phyloP scores from a whole-genome alignment of 805 yeast genomes.

The Debaryomyces hansenii region DNA sequence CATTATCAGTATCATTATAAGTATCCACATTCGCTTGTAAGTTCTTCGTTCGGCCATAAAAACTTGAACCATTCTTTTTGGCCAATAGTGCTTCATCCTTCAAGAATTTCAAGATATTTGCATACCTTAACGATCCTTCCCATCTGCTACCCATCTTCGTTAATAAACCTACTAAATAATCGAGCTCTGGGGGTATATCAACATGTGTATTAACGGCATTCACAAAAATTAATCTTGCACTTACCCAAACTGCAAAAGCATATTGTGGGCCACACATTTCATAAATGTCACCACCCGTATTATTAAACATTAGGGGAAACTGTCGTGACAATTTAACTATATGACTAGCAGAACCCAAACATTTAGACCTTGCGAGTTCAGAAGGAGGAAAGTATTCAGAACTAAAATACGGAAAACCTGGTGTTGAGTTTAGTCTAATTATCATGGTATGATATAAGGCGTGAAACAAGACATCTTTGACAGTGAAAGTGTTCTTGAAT shows the following conservation, averaged over 20 bases:
- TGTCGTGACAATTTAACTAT: slow-evolving; percentile 9
- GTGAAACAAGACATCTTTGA: slow-evolving; percentile 12
- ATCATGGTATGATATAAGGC: slow-evolving; percentile 13
- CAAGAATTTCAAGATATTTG: slow-evolving; percentile 16
- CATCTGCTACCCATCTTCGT: slow-evolving; percentile 13
- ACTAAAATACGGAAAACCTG: slow-evolving; percentile 14
- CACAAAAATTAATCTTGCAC: slow-evolving; percentile 15
- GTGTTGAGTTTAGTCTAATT: slow-evolving; percentile 13
- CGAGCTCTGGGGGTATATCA: slow-evolving; percentile 9
- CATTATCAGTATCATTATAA: neutral
- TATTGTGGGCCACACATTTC: slow-evolving; percentile 16
- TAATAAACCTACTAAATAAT: slow-evolving; percentile 7
- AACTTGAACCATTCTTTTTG: neutral
- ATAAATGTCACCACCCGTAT: slow-evolving; percentile 6
- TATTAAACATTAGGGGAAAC: slow-evolving; percentile 3
- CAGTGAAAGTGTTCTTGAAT: slow-evolving; percentile 1
- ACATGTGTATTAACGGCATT: slow-evolving; percentile 7
- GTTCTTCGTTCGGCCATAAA: too few species aligned
- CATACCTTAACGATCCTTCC: slow-evolving; percentile 16
- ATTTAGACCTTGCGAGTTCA: slow-evolving; percentile 10
- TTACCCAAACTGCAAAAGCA: slow-evolving; percentile 17
- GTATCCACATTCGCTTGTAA: too few species aligned
- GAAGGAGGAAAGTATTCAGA: slow-evolving; percentile 9
- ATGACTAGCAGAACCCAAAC: slow-evolving; percentile 4
- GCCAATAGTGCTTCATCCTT: slow-evolving; percentile 3